Conservation (phyloP, 306 rosid species). For the Lathyrus tuberosus region DNA sequence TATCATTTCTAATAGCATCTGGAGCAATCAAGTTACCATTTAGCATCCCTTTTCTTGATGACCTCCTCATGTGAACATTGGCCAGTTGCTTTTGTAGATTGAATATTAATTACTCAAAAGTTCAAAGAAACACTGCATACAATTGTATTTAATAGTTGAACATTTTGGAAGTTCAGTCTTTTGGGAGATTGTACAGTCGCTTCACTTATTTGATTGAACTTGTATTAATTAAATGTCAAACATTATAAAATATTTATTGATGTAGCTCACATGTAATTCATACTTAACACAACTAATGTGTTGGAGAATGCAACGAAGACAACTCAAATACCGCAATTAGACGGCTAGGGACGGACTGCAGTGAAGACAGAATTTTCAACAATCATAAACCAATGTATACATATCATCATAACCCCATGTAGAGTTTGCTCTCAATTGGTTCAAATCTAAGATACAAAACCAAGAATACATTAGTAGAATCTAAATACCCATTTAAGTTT, state of each 20-base stretch:
- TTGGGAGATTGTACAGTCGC: background rate
- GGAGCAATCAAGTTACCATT: conserved; percentile 81
- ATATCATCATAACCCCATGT: background rate
- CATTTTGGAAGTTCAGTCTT: background rate
- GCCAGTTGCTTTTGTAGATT: conserved; percentile 11
- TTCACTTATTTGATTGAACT: conserved; percentile 5
- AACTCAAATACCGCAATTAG: too few relatives aligned
- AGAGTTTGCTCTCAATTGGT: background rate
- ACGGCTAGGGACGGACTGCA: too few relatives aligned
- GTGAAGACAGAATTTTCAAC: too few relatives aligned
- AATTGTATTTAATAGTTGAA: conserved; percentile 8
- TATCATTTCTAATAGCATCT: conserved; percentile 64
- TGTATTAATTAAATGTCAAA: background rate
- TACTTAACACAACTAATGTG: too few relatives aligned
- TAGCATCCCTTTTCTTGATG: conserved; percentile 60
- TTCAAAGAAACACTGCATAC: conserved; percentile 10
- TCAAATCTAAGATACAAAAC: background rate
- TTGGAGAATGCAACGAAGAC: too few relatives aligned
- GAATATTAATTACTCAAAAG: conserved; percentile 8
- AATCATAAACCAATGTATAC: background rate
- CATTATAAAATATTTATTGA: background rate
- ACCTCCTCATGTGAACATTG: conserved; percentile 61
- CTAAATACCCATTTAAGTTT: background rate
- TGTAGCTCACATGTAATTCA: background rate
- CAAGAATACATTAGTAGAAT: background rate